Evolutionary conservation across 2,329 filamentous ascomycete species (phyloP), one percentile per base, ranked within the genome.

Genomic region (Xylariaceae sp.): DNA sequence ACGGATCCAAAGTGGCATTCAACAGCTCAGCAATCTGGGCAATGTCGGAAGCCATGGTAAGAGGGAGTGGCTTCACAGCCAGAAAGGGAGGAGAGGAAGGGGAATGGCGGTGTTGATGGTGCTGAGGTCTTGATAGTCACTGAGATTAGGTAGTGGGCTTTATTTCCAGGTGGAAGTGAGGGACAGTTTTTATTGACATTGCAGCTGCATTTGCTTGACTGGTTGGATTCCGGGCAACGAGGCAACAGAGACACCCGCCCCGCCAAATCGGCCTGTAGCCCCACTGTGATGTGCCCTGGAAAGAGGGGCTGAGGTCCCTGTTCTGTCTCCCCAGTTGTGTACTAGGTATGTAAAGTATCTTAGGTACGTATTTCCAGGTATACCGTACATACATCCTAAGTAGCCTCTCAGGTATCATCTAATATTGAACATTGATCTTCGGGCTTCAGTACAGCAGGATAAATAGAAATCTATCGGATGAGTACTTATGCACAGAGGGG

Each of bases 1-100:
- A 73, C 15, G 89, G 89, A 67, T 96, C 88, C 58, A 97, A 78
- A 57, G 89, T 97, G 57, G 89, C 88, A 67, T 94, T 80, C 50
- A 98, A 82, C 65, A 97, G 78, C 74, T 89, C 81, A 50, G 89
- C 85, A 64, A 96, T 72, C 46, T 69, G 67, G 53, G 68, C 69
- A 59, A 79, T 71, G 52, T 78, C 69, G 53, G 73, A 68, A 60
- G 76, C 74, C 77, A 81, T 81, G 60, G 49, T 53, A 53, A 49
- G 48, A 43, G 29, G 32, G 15, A 32, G 30, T 17, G 22, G 22
- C 22, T 11, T 6, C 30, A 34, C 24, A 37, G 13, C 37, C 17
- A 16, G 39, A 34, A 47, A 37, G 28, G 9, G 44, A 38, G 40
- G 34, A 29, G 26, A 16, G 16, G n/a, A 34, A 32, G 30, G 28